Conservation (phyloP, 805 yeast species). For the Zygotorulaspora sp. region DNA sequence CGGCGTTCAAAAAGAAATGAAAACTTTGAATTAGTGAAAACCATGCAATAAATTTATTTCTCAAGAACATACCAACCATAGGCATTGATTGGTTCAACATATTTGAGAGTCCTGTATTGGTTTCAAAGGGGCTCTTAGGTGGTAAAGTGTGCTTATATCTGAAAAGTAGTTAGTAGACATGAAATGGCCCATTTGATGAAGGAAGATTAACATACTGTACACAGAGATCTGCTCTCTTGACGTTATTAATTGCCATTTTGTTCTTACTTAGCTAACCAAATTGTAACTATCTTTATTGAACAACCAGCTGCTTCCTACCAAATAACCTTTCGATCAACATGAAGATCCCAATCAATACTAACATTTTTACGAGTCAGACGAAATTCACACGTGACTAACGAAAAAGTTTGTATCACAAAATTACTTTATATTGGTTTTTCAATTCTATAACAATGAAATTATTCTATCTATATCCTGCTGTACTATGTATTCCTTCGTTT, state of each 20-base stretch:
- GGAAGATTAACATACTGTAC: conserved; percentile 26
- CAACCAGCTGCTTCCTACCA: neutral
- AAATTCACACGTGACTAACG: neutral
- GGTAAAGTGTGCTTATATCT: conserved; percentile 47
- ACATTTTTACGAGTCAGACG: too few species aligned
- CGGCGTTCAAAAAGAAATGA: conserved; percentile 32
- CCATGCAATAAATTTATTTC: conserved; percentile 43
- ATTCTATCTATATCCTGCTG: conserved; percentile 1
- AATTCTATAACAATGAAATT: neutral
- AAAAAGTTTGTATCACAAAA: too few species aligned
- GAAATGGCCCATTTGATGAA: too few species aligned
- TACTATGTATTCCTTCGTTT: neutral
- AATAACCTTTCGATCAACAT: too few species aligned
- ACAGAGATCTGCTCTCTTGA: conserved; percentile 37
- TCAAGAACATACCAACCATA: conserved; percentile 66
- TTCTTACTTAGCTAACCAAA: too few species aligned
- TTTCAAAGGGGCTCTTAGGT: conserved; percentile 43
- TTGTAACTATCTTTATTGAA: neutral
- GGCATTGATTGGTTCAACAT: conserved; percentile 51
- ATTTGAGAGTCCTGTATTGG: conserved; percentile 40
- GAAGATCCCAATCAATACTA: too few species aligned
- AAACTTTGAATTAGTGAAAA: conserved; percentile 48
- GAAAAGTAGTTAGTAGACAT: conserved; percentile 21
- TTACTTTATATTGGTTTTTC: too few species aligned
- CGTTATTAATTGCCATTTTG: conserved; percentile 26